Percentiles rank a stretch among this genome's conserved stretches.
These are phyloP conservation scores for Hylodesmum podocarpum DNA, from an alignment of 306 rosid genomes.

Conservation along the genomic window DNA sequence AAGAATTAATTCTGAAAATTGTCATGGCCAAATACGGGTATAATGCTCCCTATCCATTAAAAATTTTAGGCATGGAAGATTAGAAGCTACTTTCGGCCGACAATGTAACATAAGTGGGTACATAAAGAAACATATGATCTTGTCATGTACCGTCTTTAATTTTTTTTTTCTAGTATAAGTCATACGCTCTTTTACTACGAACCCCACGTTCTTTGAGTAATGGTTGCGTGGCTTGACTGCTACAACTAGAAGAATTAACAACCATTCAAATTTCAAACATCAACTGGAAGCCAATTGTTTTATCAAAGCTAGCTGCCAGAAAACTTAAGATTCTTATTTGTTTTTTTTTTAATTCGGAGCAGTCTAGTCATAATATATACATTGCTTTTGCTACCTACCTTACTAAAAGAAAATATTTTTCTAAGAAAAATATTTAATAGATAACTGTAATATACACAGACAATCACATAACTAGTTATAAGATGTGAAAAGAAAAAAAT, in stretches of 20 bases:
- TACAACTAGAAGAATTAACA: not conserved
- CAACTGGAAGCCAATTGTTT: not conserved
- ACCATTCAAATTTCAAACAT: not conserved
- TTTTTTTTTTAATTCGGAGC: not conserved
- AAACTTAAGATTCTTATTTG: not conserved
- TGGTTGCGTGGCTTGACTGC: not conserved
- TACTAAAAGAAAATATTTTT: too few relatives aligned
- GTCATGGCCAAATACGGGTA: not conserved
- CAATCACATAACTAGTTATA: too few relatives aligned
- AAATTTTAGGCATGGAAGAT: constrained; percentile 8
- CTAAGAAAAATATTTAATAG: too few relatives aligned
- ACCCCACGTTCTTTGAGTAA: not conserved
- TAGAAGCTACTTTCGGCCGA: constrained; percentile 24
- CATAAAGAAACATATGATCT: not conserved
- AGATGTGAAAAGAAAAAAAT: too few relatives aligned
- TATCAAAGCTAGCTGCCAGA: not conserved
- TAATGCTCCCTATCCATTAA: not conserved
- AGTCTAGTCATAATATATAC: not conserved
- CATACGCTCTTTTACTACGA: not conserved
- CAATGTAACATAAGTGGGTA: not conserved
- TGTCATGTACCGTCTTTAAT: not conserved
- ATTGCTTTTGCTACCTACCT: not conserved
- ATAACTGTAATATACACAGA: too few relatives aligned
- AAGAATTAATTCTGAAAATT: not conserved
- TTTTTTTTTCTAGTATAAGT: not conserved